These are phyloP conservation scores for Lathyrus oleraceus DNA, from an alignment of 306 rosid species.

Conservation along the genomic window DNA sequence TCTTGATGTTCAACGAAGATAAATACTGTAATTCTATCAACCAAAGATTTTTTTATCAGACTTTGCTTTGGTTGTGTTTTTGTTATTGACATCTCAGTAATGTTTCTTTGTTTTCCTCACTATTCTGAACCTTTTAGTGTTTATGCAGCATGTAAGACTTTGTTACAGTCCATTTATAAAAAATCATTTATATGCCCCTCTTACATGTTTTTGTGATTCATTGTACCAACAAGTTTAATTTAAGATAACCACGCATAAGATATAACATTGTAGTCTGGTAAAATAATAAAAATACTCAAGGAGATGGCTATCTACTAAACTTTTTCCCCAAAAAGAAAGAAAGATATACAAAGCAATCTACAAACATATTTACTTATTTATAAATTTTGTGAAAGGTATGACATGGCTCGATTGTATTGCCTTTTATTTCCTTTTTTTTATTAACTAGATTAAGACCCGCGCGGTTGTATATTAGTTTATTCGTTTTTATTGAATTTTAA, in stretches of 20 bases:
- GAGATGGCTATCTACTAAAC: not conserved
- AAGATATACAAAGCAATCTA: constrained; percentile 2
- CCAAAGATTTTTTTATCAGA: constrained; percentile 29
- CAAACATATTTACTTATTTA: constrained; percentile 47
- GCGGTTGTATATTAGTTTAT: too few species aligned
- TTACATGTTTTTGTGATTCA: not conserved
- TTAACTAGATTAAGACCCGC: too few species aligned
- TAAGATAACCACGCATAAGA: constrained; percentile 6
- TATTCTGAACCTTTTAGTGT: constrained; percentile 16
- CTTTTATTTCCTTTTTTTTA: too few species aligned
- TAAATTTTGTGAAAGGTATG: constrained; percentile 27
- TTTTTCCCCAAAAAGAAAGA: not conserved
- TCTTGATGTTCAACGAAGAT: constrained; percentile 38
- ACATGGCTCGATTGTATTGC: too few species aligned
- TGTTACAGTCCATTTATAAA: constrained; percentile 23
- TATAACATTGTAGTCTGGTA: not conserved
- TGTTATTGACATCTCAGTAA: constrained; percentile 14
- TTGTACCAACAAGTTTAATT: not conserved
- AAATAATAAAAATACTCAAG: too few species aligned
- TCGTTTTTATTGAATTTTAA: too few species aligned
- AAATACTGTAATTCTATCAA: constrained; percentile 44
- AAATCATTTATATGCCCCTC: constrained; percentile 16
- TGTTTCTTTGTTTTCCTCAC: constrained; percentile 26
- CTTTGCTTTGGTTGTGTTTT: constrained; percentile 40
- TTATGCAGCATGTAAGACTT: constrained; percentile 24